Base-by-base conservation (phyloP, 225 moss, liverwort and hornwort genomes). In the Antitrichia curtipendula region DNA sequence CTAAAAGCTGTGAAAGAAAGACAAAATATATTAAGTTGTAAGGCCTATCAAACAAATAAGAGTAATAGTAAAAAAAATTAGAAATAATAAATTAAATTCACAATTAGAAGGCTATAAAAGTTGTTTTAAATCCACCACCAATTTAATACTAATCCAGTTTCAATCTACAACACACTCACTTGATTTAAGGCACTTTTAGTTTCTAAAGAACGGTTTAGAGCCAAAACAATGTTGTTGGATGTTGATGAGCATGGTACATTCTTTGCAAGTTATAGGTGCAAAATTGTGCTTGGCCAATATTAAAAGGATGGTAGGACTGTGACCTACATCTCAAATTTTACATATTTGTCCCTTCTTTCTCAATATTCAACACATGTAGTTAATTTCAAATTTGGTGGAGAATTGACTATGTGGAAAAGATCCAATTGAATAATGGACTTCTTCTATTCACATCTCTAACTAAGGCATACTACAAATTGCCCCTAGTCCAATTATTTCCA, bases 271-370 rank as follows among this genome's bases (percentile, higher is more conserved):
- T 3, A 16, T 10, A 72, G 10, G 10, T 45, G 17, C 7, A 28
- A 28, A 71, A 29, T 29, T 72, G 10, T 16, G 0, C 3, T 17
- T 28, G 16, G 3, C 1, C 0, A 0, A 0, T 72, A 6, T 47
- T 10, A 47, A 72, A 45, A 29, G 0, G 45, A 72, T 43, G 3
- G 3, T 28, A 43, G 10, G 3, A 0, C 28, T 16, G 10, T 72
- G 28, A 3, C 17, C 0, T 28, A 3, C 6, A 72, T 10, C 0
- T 72, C 4, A 29, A 28, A 72, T 45, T 5, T 10, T 7, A 72
- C 17, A 72, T 5, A 45, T 6, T 45, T 71, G 0, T 0, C 3
- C 13, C 45, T 3, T 29, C 45, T 47, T 29, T 47, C 7, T 45
- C 4, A 72, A 2, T 17, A 45, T 18, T 72, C 3, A 1, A 0